Evolutionary conservation across 169 alveolate genomes (phyloP).

Genomic region (Perkinsus chesapeaki): DNA sequence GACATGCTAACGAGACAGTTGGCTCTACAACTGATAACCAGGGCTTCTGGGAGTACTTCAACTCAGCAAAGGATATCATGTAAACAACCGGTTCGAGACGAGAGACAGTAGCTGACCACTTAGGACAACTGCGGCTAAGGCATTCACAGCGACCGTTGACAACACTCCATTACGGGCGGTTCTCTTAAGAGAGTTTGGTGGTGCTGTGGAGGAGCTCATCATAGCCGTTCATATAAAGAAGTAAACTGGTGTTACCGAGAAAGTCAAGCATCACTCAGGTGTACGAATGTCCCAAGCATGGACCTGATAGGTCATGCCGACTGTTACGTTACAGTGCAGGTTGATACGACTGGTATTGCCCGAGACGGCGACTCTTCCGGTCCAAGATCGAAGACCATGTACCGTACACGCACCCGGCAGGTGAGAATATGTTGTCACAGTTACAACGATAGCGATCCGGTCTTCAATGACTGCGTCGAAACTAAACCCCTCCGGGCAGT

Average conservation of each 20-base stretch:
- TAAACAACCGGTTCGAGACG: neutral
- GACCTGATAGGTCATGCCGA: neutral
- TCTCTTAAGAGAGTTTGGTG: neutral
- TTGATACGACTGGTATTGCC: neutral
- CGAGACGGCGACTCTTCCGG: neutral
- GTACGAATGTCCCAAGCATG: neutral
- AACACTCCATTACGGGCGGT: neutral
- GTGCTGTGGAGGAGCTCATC: neutral
- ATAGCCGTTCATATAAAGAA: neutral
- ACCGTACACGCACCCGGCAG: too few relatives aligned
- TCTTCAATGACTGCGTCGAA: neutral
- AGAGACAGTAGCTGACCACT: neutral
- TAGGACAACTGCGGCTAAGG: neutral
- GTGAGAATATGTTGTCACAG: too few relatives aligned
- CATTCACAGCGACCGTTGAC: neutral
- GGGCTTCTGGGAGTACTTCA: neutral
- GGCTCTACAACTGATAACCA: neutral
- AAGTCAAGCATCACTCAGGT: neutral
- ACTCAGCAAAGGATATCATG: neutral
- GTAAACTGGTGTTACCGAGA: neutral
- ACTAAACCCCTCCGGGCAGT: neutral
- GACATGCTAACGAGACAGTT: neutral
- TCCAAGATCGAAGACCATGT: neutral
- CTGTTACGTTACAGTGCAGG: neutral
- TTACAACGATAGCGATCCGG: neutral